Conservation (phyloP, 1,139 yeast genomes). For the Nakaseomyces delphensis region DNA sequence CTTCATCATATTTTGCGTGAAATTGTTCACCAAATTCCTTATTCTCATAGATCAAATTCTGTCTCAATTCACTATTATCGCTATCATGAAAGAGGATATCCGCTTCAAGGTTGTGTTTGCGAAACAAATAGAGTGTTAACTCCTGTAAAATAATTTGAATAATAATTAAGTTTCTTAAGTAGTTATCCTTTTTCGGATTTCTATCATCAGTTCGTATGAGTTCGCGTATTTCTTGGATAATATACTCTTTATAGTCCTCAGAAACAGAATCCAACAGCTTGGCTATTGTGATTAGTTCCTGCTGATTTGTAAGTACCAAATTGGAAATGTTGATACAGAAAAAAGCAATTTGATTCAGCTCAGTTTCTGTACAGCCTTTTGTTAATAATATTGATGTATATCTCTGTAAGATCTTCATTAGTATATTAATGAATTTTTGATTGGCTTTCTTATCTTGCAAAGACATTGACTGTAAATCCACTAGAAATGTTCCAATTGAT, state of each 20-base stretch:
- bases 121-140: conserved; percentile 12
- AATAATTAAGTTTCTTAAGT: background rate
- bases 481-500: conserved; percentile 20
- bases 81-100: conserved; percentile 12
- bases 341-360: conserved; percentile 15
- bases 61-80: background rate
- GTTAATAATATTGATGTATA: conserved; percentile 9
- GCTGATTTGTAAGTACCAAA: conserved; percentile 17
- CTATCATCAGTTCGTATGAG: background rate
- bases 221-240: conserved; percentile 13
- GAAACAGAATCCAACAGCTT: conserved; percentile 18
- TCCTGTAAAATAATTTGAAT: conserved; percentile 13
- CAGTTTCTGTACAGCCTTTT: conserved; percentile 7
- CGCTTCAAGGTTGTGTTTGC: conserved; percentile 13
- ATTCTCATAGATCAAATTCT: background rate
- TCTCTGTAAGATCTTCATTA: conserved; percentile 15
- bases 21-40: background rate
- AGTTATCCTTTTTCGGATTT: background rate
- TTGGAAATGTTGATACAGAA: conserved; percentile 19
- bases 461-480: conserved; percentile 14
- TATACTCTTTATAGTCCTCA: conserved; percentile 23
- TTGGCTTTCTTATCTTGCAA: conserved; percentile 16
- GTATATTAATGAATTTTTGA: conserved; percentile 15
- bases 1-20: background rate
- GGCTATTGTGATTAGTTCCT: conserved; percentile 17